Base-by-base conservation (phyloP, 805 yeast genomes). In the Candida caryicola region DNA sequence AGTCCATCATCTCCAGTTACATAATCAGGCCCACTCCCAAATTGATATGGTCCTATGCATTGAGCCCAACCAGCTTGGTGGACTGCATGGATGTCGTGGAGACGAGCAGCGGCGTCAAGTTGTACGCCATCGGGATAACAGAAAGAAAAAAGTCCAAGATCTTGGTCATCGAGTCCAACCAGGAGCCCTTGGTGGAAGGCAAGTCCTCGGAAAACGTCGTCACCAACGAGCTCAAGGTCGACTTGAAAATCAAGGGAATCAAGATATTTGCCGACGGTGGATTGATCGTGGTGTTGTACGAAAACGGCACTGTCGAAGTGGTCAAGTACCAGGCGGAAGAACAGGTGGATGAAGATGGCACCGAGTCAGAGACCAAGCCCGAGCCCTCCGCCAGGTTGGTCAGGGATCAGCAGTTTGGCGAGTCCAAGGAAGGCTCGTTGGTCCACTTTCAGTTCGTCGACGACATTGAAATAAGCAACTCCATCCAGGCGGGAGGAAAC, bases 1-100 rank as follows among this genome's bases (percentile, higher is more conserved):
- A 76, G 35, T 76, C 80, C 27, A 69, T 67, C 46, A 61, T 77
- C 29, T 74, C 78, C 21, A 66, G 75, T 26, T 75, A 70, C 49
- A 60, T 76, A 25, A 68, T 74, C 36, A 72, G 66, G 47, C 82
- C 82, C 13, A 66, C 79, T 10, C 82, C 82, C n/a, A 74, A 71
- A 43, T 58, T 77, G 54, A 59, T 69, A 28, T 76, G 81, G 81
- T 72, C 80, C 3, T 64, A 67, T 49, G 72, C 81, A 15, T 60
- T 77, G 33, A 65, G 77, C 14, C 81, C 81, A 5, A 62, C 66
- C 18, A 59, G 73, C 14, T 42, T 59, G 2, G 70, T 75, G 15
- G 68, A 69, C 33, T 54, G 70, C 32, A 52, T 77, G 60, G 79
- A 64, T n/a, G 56, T 46, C 9, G 19, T 14, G 17, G 42, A 37